Conservation (phyloP, 768 basidiomycete genomes). For the Amanita phalloides region DNA sequence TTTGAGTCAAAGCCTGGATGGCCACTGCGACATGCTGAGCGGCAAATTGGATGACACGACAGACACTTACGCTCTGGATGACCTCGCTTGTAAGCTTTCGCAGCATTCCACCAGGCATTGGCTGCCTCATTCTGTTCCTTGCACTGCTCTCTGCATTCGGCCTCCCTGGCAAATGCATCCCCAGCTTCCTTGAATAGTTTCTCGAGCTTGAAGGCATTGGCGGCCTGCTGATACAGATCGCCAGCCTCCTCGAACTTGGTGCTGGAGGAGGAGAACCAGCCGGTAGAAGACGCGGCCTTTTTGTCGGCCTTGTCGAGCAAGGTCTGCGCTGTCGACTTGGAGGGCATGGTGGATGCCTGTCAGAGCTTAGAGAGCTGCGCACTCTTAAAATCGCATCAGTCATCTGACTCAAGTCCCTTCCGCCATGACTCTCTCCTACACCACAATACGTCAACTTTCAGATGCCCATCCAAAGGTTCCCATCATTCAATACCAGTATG, state of each 20-base stretch:
- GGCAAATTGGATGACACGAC: neutral
- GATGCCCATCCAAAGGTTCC: constrained; percentile 66
- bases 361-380: constrained; percentile 7
- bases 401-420: constrained; percentile 12
- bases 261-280: constrained; percentile 82
- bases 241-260: constrained; percentile 93
- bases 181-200: constrained; percentile 89
- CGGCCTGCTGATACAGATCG: constrained; percentile 90
- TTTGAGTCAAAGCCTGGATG: constrained; percentile 75
- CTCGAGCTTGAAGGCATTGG: constrained; percentile 88
- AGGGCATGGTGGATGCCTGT: constrained; percentile 36
- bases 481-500: constrained; percentile 69
- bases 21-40: constrained; percentile 50
- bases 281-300: constrained; percentile 71
- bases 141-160: constrained; percentile 84
- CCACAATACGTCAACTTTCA: constrained; percentile 36
- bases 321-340: constrained; percentile 69
- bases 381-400: neutral
- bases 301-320: constrained; percentile 87
- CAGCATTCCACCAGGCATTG: constrained; percentile 97
- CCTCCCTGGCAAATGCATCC: constrained; percentile 86
- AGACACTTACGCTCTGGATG: constrained; percentile 65
- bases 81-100: constrained; percentile 90
- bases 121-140: constrained; percentile 92
- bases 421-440: constrained; percentile 20